A percentile compares a stretch with the other conserved stretches of the same genome.
phyloP scores from a whole-genome alignment of 768 basidiomycete genomes.

The Paxillus rubicundulus region DNA sequence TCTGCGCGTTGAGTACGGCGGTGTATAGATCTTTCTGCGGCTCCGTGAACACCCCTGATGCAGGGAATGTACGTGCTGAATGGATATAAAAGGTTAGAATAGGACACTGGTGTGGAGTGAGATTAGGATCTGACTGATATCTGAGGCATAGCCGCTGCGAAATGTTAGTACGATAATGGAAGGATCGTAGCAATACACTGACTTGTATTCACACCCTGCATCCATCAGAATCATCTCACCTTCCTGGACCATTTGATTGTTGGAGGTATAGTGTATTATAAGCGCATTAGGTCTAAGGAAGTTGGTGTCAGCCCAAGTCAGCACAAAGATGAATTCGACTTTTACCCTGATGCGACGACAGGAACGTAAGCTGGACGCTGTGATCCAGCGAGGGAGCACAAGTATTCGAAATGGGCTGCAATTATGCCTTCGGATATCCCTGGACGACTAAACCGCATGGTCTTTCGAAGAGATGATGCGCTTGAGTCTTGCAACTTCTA shows the following conservation, averaged over 20 bases:
- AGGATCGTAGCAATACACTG: conserved; percentile 19
- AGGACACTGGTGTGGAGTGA: not conserved
- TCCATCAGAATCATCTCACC: conserved; percentile 84
- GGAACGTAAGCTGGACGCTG: conserved; percentile 96
- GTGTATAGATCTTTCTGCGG: conserved; percentile 85
- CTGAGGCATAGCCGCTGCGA: conserved; percentile 84
- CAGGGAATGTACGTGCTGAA: conserved; percentile 84
- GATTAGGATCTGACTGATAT: conserved; percentile 67
- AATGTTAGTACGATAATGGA: conserved; percentile 4
- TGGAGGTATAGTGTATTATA: conserved; percentile 92
- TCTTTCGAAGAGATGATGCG: conserved; percentile 41
- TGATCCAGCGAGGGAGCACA: conserved; percentile 74
- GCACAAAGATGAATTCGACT: conserved; percentile 1
- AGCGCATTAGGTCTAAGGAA: conserved; percentile 72
- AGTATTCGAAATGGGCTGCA: conserved; percentile 87
- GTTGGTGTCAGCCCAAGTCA: not conserved
- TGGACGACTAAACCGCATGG: conserved; percentile 73
- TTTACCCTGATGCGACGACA: conserved; percentile 90
- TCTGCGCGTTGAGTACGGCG: conserved; percentile 72
- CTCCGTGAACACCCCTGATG: conserved; percentile 71
- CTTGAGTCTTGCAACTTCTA: not conserved
- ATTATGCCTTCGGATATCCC: conserved; percentile 58
- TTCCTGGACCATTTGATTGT: conserved; percentile 70
- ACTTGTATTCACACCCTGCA: conserved; percentile 93
- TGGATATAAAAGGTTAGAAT: conserved; percentile 8